Conservation (phyloP, 495 filamentous ascomycete species). For the Neurospora sp. region DNA sequence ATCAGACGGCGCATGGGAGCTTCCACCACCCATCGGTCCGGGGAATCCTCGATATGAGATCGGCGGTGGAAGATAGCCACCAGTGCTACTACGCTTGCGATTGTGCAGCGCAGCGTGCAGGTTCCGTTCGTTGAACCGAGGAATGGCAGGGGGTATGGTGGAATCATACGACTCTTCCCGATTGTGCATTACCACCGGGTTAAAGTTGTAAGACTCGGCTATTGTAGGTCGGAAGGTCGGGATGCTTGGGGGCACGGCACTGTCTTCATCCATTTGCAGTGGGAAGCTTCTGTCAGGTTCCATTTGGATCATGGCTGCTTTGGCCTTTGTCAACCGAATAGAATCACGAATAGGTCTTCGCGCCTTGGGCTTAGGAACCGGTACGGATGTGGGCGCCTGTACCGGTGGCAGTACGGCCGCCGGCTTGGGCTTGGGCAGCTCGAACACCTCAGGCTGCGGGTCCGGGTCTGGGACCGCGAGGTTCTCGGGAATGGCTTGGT, state of each 20-base stretch:
- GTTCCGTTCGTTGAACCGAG: constrained; percentile 54
- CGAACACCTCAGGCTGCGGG: constrained; percentile 36
- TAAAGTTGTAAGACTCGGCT: constrained; percentile 8
- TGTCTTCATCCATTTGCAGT: constrained; percentile 14
- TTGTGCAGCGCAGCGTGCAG: constrained; percentile 42
- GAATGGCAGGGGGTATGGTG: constrained; percentile 74
- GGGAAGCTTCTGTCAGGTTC: constrained; percentile 12
- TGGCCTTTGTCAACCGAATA: constrained; percentile 79
- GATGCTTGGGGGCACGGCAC: constrained; percentile 15
- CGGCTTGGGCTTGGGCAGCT: constrained; percentile 30
- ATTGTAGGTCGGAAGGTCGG: constrained; percentile 17
- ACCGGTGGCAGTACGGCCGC: not conserved
- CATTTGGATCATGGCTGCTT: constrained; percentile 39
- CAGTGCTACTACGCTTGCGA: constrained; percentile 79
- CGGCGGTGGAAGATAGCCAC: constrained; percentile 54
- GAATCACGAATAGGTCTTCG: constrained; percentile 71
- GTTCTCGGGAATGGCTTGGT: constrained; percentile 60
- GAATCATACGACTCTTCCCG: constrained; percentile 34
- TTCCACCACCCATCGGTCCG: constrained; percentile 35
- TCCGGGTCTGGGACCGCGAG: constrained; percentile 47
- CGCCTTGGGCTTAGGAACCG: constrained; percentile 28
- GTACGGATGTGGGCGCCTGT: not conserved
- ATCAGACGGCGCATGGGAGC: constrained; percentile 36
- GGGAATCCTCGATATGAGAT: constrained; percentile 68
- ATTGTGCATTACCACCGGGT: constrained; percentile 7